These are phyloP conservation scores for Datisca glomerata DNA, from an alignment of 306 rosid species.

Conservation along the genomic window DNA sequence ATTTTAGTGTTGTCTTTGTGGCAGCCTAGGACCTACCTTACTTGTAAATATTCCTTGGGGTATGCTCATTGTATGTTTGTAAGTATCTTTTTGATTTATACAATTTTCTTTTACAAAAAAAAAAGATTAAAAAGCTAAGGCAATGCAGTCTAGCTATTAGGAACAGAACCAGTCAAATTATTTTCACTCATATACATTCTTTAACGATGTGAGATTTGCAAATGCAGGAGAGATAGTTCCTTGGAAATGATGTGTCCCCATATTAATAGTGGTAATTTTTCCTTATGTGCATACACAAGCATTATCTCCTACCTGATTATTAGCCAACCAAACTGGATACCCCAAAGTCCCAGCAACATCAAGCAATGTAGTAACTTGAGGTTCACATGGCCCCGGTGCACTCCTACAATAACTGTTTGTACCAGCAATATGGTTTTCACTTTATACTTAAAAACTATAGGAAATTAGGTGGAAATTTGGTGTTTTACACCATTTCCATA, in stretches of 20 bases:
- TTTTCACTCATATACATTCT: conserved; percentile 21
- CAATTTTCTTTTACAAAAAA: no score
- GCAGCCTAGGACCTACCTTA: no score
- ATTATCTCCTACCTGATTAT: conserved; percentile 27
- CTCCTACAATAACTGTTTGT: conserved; percentile 33
- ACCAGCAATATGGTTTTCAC: conserved; percentile 23
- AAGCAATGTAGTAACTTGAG: conserved; percentile 28
- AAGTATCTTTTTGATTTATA: no score
- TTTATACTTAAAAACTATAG: conserved; percentile 13
- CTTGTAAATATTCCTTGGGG: no score
- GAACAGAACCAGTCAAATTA: conserved; percentile 40
- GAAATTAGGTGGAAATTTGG: no score
- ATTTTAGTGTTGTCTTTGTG: no score
- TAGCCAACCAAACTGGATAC: conserved; percentile 26
- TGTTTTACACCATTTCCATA: no score
- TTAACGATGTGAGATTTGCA: conserved; percentile 37
- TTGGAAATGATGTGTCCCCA: conserved; percentile 16
- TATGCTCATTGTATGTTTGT: no score
- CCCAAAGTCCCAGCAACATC: conserved; percentile 32
- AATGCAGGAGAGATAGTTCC: conserved; percentile 54
- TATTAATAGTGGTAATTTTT: conserved; percentile 27
- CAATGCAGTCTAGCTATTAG: conserved; percentile 21
- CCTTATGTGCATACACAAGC: conserved; percentile 33
- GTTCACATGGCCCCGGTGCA: conserved; percentile 35
- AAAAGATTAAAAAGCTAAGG: conserved; percentile 25